These are phyloP conservation scores for Juglanconis sp. DNA, from an alignment of 2,329 filamentous ascomycete species.

Conservation along the genomic window DNA sequence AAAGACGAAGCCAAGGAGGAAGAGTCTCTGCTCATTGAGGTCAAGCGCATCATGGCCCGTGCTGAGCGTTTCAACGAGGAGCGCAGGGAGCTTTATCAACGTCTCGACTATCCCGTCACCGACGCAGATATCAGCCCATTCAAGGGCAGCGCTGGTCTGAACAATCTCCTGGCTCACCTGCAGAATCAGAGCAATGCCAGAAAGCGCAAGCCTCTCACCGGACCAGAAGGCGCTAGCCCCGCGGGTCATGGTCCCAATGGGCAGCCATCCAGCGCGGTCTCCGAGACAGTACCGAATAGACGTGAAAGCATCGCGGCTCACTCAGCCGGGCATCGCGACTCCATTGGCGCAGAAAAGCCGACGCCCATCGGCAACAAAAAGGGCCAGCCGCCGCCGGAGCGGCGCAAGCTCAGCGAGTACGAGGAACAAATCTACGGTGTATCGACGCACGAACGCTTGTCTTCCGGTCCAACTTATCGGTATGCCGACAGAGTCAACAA, in stretches of 20 bases:
- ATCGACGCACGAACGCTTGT: constrained; percentile 77
- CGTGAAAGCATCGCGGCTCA: constrained; percentile 51
- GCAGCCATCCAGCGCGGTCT: constrained; percentile 35
- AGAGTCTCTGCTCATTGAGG: constrained; percentile 80
- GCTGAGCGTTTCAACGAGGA: constrained; percentile 85
- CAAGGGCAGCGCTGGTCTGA: constrained; percentile 14
- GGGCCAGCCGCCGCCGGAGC: constrained; percentile 49
- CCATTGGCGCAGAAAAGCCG: constrained; percentile 38
- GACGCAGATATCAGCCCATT: constrained; percentile 61
- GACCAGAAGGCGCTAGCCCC: constrained; percentile 52
- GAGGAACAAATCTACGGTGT: constrained; percentile 83
- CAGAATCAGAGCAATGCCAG: constrained; percentile 88
- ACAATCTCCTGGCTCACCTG: constrained; percentile 35
- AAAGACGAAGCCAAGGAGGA: constrained; percentile 91
- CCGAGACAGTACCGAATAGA: constrained; percentile 38
- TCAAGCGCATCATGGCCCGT: constrained; percentile 85
- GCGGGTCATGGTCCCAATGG: constrained; percentile 31
- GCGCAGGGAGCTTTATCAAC: constrained; percentile 78
- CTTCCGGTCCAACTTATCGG: constrained; percentile 84
- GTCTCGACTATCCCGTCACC: constrained; percentile 75
- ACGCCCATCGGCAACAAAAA: constrained; percentile 48
- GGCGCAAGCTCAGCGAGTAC: constrained; percentile 69
- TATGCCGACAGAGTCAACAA: constrained; percentile 73
- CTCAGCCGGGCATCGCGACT: constrained; percentile 41
- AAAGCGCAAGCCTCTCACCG: constrained; percentile 74